These are phyloP conservation scores for Lepiota brunneoincarnata DNA, from an alignment of 768 basidiomycete genomes.

Conservation along the genomic window DNA sequence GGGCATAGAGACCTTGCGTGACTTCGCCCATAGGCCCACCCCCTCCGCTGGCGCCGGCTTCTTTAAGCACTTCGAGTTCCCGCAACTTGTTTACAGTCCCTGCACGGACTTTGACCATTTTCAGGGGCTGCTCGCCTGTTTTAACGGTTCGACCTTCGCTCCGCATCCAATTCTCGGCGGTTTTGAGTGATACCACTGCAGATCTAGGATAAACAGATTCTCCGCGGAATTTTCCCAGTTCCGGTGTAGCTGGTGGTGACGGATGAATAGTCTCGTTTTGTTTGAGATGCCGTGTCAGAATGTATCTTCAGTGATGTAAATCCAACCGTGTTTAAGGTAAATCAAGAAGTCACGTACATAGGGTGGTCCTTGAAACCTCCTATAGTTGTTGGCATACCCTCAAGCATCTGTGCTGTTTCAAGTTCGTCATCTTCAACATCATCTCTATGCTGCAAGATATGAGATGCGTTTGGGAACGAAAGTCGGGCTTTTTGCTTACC, in stretches of 20 bases:
- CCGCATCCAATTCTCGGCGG: conserved; percentile 94
- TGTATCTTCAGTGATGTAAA: conserved; percentile 35
- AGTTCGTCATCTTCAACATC: conserved; percentile 92
- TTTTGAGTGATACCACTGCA: conserved; percentile 82
- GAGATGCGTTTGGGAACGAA: conserved; percentile 5
- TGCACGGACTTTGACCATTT: conserved; percentile 83
- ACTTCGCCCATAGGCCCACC: conserved; percentile 35
- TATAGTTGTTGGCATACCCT: conserved; percentile 91
- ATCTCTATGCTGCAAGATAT: conserved; percentile 71
- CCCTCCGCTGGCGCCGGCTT: conserved; percentile 31
- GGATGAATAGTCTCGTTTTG: conserved; percentile 85
- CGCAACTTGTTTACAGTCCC: conserved; percentile 77
- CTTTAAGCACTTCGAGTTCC: conserved; percentile 52
- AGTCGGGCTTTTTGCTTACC: conserved; percentile 43
- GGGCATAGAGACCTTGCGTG: conserved; percentile 86
- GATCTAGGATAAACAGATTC: conserved; percentile 89
- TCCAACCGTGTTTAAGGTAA: not conserved
- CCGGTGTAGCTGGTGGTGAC: conserved; percentile 53
- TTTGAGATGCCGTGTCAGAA: conserved; percentile 82
- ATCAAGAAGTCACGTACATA: conserved; percentile 45
- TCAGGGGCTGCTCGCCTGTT: conserved; percentile 80
- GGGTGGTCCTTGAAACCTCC: conserved; percentile 96
- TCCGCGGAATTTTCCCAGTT: conserved; percentile 89
- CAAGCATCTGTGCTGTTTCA: conserved; percentile 68
- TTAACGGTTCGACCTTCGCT: conserved; percentile 69